Evolutionary conservation across 805 yeast species (phyloP).

Genomic region (Teunomyces atbi): DNA sequence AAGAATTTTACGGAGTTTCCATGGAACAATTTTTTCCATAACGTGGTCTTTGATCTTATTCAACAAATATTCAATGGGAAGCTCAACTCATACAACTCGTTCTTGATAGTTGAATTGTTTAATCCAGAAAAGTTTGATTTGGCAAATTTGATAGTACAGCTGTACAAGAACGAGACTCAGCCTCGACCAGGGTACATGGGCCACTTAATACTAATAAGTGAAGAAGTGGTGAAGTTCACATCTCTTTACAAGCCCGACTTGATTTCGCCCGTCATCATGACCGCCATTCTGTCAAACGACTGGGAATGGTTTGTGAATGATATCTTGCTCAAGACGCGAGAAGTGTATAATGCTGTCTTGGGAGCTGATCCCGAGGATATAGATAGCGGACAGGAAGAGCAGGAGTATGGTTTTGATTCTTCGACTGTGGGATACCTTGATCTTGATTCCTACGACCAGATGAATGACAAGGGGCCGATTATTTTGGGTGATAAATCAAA

Average conservation of each 20-base stretch:
- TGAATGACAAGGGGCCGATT: conserved; percentile 19
- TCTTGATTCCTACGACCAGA: conserved; percentile 30
- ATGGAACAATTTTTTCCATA: conserved; percentile 97
- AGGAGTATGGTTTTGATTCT: conserved; percentile 27
- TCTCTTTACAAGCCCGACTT: conserved; percentile 59
- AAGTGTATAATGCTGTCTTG: conserved; percentile 54
- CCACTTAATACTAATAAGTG: conserved; percentile 90
- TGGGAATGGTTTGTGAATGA: conserved; percentile 55
- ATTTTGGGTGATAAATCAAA: conserved; percentile 36
- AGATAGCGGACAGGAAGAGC: conserved; percentile 6
- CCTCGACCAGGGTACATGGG: conserved; percentile 94
- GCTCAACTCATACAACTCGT: conserved; percentile 77
- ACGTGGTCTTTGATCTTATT: conserved; percentile 93
- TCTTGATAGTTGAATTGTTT: conserved; percentile 33
- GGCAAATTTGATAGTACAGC: conserved; percentile 24
- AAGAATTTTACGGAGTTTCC: conserved; percentile 80
- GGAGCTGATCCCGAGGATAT: conserved; percentile 39
- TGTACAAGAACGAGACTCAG: conserved; percentile 47
- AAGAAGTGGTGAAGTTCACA: conserved; percentile 89
- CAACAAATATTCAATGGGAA: conserved; percentile 95
- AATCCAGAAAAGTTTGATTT: conserved; percentile 41
- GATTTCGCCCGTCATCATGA: conserved; percentile 40
- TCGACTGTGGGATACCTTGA: conserved; percentile 41
- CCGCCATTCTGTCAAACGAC: conserved; percentile 29
- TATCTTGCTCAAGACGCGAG: conserved; percentile 49